Evolutionary conservation across 129 eudicot genomes (phyloP).

Genomic region (Lactuca saligna): DNA sequence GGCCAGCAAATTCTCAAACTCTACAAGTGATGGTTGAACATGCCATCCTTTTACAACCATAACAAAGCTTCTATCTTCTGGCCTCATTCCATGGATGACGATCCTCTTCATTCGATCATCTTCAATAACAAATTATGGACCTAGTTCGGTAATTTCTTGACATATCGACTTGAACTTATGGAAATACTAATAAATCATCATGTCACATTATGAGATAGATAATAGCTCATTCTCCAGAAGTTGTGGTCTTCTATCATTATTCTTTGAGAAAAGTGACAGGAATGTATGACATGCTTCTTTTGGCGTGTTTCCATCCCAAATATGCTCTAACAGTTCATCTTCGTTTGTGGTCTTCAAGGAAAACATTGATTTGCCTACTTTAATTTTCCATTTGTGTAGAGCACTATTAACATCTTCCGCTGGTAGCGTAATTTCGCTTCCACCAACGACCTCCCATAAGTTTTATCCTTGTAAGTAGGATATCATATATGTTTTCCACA

Average conservation of each 20-base stretch:
- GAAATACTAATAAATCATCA: not conserved
- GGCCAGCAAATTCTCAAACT: slow-evolving; percentile 15
- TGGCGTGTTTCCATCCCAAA: slow-evolving; percentile 6
- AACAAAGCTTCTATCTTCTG: not conserved
- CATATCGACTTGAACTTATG: slow-evolving; percentile 2
- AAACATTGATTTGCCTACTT: not conserved
- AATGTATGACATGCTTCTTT: slow-evolving; percentile 33
- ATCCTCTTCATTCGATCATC: slow-evolving; percentile 7
- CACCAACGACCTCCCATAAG: too few relatives aligned
- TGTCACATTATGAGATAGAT: slow-evolving; percentile 1
- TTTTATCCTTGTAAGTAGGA: not conserved
- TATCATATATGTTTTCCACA: not conserved
- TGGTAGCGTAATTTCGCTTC: too few relatives aligned
- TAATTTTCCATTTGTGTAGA: too few relatives aligned
- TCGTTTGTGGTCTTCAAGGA: not conserved
- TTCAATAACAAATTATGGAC: slow-evolving; percentile 4
- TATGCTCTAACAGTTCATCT: not conserved
- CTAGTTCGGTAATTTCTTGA: slow-evolving; percentile 21
- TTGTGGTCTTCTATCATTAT: slow-evolving; percentile 26
- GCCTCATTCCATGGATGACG: slow-evolving; percentile 6
- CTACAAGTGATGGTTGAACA: not conserved
- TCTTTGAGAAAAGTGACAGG: slow-evolving; percentile 17
- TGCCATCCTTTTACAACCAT: too few relatives aligned
- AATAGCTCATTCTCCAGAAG: slow-evolving; percentile 24
- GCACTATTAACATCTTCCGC: too few relatives aligned